Conservation (phyloP, 2,329 filamentous ascomycete genomes). For the Xylariaceae sp. region DNA sequence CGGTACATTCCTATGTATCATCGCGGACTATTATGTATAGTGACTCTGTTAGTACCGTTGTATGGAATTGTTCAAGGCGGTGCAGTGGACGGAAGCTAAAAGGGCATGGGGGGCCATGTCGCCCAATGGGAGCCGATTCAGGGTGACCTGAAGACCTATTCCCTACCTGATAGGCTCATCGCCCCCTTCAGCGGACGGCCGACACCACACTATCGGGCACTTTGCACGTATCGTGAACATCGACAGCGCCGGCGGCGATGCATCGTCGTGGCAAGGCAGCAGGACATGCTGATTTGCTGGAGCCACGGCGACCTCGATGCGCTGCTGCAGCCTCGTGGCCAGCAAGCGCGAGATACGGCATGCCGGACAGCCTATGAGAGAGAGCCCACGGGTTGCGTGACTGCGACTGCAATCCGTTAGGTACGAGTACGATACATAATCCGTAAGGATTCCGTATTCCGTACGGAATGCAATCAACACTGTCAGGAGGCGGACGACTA, state of each 20-base stretch:
- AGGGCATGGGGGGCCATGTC: not conserved
- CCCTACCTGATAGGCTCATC: not conserved
- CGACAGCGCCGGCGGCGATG: not conserved
- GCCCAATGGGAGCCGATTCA: slow-evolving; percentile 4
- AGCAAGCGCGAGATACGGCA: too few relatives aligned
- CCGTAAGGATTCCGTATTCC: too few relatives aligned
- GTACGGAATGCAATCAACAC: not conserved
- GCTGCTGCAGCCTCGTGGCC: too few relatives aligned
- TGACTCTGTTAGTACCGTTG: not conserved
- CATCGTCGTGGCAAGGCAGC: not conserved
- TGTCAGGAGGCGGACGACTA: not conserved
- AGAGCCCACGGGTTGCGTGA: too few relatives aligned
- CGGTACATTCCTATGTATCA: not conserved
- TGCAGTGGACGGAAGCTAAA: slow-evolving; percentile 7
- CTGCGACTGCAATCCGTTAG: too few relatives aligned
- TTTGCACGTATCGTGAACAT: not conserved
- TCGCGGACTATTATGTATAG: not conserved
- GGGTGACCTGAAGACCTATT: not conserved
- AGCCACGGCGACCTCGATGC: too few relatives aligned
- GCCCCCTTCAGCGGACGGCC: not conserved
- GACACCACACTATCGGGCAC: not conserved
- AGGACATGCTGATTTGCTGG: not conserved
- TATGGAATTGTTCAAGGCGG: not conserved
- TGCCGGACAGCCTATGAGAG: too few relatives aligned
- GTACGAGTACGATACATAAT: too few relatives aligned